These are phyloP conservation scores for Iris pallida DNA, from an alignment of 116 monocot genomes.

Conservation along the genomic window DNA sequence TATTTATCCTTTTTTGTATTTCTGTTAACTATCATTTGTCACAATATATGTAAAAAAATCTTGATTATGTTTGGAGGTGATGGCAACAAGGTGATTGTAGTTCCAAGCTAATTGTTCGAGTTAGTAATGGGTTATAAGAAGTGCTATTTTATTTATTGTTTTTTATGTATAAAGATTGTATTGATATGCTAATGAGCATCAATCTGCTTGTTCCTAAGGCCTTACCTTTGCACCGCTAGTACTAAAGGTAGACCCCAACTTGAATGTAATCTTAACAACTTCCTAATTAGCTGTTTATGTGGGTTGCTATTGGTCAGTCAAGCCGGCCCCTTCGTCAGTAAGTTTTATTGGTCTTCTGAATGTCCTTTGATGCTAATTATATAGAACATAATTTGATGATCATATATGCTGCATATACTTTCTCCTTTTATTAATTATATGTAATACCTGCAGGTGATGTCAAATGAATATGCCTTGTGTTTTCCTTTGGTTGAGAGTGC, in stretches of 20 bases:
- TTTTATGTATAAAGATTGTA: background rate
- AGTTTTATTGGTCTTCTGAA: slow-evolving; percentile 14
- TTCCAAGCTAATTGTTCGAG: background rate
- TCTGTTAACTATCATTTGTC: background rate
- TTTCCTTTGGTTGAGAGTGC: slow-evolving; percentile 97
- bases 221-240: slow-evolving; percentile 78
- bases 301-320: slow-evolving; percentile 93
- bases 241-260: slow-evolving; percentile 67
- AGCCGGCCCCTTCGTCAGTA: slow-evolving; percentile 87
- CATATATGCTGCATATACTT: background rate
- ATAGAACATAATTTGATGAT: background rate
- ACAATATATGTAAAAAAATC: background rate
- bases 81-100: background rate
- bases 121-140: background rate
- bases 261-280: slow-evolving; percentile 92
- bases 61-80: background rate
- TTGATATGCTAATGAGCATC: background rate
- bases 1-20: too few species aligned
- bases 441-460: slow-evolving; percentile 81
- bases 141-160: background rate
- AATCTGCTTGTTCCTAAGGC: slow-evolving; percentile 35
- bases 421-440: background rate
- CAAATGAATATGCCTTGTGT: slow-evolving; percentile 95
- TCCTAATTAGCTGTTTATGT: slow-evolving; percentile 93
- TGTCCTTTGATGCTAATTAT: background rate